These are phyloP conservation scores for Ustilago shanxiensis DNA, from an alignment of 1,284 basidiomycete genomes.

Conservation along the genomic window DNA sequence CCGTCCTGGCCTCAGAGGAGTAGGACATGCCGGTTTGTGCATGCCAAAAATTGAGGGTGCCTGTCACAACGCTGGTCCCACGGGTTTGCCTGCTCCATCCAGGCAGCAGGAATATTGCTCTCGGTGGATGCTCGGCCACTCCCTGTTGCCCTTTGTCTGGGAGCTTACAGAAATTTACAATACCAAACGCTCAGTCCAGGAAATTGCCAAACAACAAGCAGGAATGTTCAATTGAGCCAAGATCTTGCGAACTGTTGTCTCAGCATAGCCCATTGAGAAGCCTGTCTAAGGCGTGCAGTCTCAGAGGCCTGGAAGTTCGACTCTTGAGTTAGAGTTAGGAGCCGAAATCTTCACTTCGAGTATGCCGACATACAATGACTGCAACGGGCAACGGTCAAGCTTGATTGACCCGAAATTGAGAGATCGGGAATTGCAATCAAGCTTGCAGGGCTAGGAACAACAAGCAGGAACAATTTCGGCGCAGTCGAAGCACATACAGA, in stretches of 20 bases:
- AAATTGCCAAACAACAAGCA: too few species aligned
- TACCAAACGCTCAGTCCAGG: too few species aligned
- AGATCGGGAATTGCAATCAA: background rate
- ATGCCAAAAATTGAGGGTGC: constrained; percentile 23
- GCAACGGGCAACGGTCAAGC: constrained; percentile 1
- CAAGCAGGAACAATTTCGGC: constrained; percentile 1
- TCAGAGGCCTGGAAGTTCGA: background rate
- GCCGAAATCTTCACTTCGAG: too few species aligned
- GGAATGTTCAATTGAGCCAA: background rate
- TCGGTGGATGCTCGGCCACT: constrained; percentile 34
- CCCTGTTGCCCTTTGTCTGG: background rate
- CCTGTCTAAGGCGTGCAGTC: too few species aligned
- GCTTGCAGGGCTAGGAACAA: background rate
- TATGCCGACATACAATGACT: background rate
- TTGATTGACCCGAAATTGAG: background rate
- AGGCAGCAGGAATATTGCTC: background rate
- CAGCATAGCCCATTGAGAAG: too few species aligned
- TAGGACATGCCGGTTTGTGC: background rate
- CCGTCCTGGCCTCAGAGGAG: background rate
- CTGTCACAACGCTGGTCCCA: constrained; percentile 11
- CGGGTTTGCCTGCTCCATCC: background rate
- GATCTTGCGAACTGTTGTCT: background rate
- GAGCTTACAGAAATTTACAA: too few species aligned
- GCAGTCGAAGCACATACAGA: background rate
- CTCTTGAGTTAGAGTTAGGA: background rate